These are phyloP conservation scores for Austroboletus novae-zelandiae DNA, from an alignment of 1,284 basidiomycete genomes.

Conservation along the genomic window DNA sequence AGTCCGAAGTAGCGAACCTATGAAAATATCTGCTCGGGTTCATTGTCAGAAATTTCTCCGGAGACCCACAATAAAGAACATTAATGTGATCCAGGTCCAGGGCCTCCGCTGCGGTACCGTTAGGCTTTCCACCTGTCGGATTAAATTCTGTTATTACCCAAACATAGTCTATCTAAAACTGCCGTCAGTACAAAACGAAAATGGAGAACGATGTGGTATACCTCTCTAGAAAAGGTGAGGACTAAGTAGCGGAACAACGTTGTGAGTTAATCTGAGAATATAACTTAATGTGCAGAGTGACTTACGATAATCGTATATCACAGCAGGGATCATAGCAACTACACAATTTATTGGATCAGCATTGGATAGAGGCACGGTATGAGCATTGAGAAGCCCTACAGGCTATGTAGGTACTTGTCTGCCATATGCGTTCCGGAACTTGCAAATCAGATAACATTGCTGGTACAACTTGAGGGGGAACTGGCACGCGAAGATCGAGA, in stretches of 20 bases:
- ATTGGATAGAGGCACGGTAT: too few species aligned
- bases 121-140: neutral
- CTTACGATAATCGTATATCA: neutral
- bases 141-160: neutral
- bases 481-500: too few species aligned
- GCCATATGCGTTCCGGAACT: too few species aligned
- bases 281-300: neutral
- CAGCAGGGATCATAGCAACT: neutral
- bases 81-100: neutral
- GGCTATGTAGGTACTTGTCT: too few species aligned
- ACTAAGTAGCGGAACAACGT: neutral
- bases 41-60: too few species aligned
- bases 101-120: neutral
- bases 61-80: neutral
- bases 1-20: neutral
- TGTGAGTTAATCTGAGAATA: neutral
- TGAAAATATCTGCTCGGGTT: neutral
- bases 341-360: too few species aligned
- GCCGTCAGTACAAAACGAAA: neutral
- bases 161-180: neutral
- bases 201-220: neutral
- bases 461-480: too few species aligned
- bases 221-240: neutral
- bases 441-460: too few species aligned
- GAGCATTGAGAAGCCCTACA: too few species aligned